Evolutionary conservation across 805 yeast species (phyloP).

Genomic region (Candida stauntonica): DNA sequence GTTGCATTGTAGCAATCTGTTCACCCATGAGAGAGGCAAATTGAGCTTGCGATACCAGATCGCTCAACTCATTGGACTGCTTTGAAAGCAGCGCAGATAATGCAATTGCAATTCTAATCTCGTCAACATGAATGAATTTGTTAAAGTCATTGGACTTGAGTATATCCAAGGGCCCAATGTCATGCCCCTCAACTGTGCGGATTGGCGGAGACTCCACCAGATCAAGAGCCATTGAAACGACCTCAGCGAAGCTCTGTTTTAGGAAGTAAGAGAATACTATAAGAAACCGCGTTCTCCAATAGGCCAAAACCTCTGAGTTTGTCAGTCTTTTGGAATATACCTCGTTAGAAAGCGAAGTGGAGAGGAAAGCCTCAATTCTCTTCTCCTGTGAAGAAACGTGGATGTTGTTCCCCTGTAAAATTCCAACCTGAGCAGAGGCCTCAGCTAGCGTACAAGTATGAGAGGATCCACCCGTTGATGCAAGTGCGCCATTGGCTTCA

Average conservation of each 20-base stretch:
- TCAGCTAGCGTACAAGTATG: conserved; percentile 22
- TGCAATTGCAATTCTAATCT: conserved; percentile 17
- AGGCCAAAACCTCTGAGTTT: conserved; percentile 21
- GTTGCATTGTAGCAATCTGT: conserved; percentile 20
- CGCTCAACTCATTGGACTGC: conserved; percentile 16
- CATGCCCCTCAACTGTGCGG: conserved; percentile 16
- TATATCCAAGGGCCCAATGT: conserved; percentile 18
- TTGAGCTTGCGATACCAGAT: conserved; percentile 15
- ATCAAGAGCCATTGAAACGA: conserved; percentile 9
- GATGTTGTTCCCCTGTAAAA: conserved; percentile 18
- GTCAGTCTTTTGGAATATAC: conserved; percentile 23
- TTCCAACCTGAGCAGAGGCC: conserved; percentile 20
- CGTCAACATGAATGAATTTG: conserved; percentile 22
- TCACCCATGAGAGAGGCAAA: conserved; percentile 21
- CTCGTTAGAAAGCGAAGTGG: conserved; percentile 23
- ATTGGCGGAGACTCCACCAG: conserved; percentile 18
- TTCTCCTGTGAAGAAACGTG: conserved; percentile 23
- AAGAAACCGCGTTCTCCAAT: conserved; percentile 26
- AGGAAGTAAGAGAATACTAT: conserved; percentile 25
- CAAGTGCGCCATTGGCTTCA: conserved; percentile 21
- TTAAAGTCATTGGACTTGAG: conserved; percentile 17
- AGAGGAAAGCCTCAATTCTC: conserved; percentile 21
- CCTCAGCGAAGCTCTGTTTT: conserved; percentile 21
- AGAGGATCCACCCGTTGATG: conserved; percentile 13
- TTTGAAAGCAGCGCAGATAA: conserved; percentile 20